Evolutionary conservation across 2,329 filamentous ascomycete species (phyloP).

Genomic region (Fonsecaea pedrosoi): DNA sequence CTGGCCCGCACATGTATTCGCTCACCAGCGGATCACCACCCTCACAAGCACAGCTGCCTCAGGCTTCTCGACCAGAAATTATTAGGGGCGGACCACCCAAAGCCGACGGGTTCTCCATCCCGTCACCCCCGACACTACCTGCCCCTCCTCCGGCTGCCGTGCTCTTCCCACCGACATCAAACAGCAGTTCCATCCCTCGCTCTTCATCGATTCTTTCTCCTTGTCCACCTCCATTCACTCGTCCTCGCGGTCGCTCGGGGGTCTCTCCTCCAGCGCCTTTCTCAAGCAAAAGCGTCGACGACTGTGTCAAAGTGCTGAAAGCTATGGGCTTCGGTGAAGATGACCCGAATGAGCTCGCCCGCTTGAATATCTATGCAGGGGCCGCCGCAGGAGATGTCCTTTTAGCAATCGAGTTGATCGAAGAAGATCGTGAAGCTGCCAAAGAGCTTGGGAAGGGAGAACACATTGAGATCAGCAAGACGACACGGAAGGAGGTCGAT

Average conservation of each 20-base stretch:
- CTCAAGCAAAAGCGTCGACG: conserved; percentile 29
- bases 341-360: conserved; percentile 46
- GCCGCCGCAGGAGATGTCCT: conserved; percentile 51
- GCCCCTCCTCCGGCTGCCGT: neutral
- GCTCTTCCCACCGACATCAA: neutral
- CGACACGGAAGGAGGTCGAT: conserved; percentile 9
- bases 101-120: neutral
- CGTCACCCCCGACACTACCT: neutral
- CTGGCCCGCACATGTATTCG: neutral
- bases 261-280: conserved; percentile 18
- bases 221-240: conserved; percentile 5
- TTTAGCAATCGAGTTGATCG: conserved; percentile 59
- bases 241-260: conserved; percentile 14
- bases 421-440: conserved; percentile 53
- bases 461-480: neutral
- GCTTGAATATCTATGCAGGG: conserved; percentile 54
- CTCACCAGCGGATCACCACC: neutral
- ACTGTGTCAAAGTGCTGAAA: conserved; percentile 50
- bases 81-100: neutral
- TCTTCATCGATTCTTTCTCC: conserved; percentile 10
- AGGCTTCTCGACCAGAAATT: neutral
- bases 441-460: conserved; percentile 15
- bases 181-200: neutral
- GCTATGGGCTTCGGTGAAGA: conserved; percentile 51
- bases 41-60: neutral